Evolutionary conservation across 2,329 filamentous ascomycete species (phyloP), one percentile per base, ranked within the genome.

Genomic region (Alternaria infectoria): DNA sequence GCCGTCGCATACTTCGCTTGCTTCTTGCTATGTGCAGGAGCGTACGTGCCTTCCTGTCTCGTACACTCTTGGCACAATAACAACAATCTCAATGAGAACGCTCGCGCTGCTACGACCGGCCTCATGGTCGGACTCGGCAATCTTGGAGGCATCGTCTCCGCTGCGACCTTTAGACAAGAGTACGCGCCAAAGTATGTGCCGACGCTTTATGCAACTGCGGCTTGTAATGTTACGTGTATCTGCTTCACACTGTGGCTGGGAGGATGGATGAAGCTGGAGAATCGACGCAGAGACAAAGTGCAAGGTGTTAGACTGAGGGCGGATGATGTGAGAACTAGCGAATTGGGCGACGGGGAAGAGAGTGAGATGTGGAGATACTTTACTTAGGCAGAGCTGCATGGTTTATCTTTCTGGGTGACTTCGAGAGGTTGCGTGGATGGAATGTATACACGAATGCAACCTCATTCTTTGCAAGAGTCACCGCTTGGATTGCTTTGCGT

Each of bases 61-160:
- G 80, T 86, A 5, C 80, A 85, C 62, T 79, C 79, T 1, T 85
- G 85, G 84, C 79, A 85, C 62, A 86, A 86, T 59, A 86, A 86
- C 64, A 86, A 86, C 68, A 86, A 84, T 45, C 73, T 85, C 8
- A 81, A 83, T 23, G 84, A 87, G 73, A 85, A 81, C 46, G 79
- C 77, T 0, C 80, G 84, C 0, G 84, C 84, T 6, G 83, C 83
- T 0, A 84, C 81, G 10, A 86, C 83, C 1, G 84, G 81, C 0
- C 71, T 85, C 13, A 74, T 84, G 1, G 83, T 84, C 6, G 84
- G 83, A 0, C 69, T 86, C 8, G 83, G 83, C 0, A 86, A 86
- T 61, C 62, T 86, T 4, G 83, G 80, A 0, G 84, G 84, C 0
- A 81, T 86, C 13, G 58, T 86, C n/a, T 79, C 69, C 3, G 77